phyloP scores from a whole-genome alignment of 257 asterid species.

The Lantana camara region DNA sequence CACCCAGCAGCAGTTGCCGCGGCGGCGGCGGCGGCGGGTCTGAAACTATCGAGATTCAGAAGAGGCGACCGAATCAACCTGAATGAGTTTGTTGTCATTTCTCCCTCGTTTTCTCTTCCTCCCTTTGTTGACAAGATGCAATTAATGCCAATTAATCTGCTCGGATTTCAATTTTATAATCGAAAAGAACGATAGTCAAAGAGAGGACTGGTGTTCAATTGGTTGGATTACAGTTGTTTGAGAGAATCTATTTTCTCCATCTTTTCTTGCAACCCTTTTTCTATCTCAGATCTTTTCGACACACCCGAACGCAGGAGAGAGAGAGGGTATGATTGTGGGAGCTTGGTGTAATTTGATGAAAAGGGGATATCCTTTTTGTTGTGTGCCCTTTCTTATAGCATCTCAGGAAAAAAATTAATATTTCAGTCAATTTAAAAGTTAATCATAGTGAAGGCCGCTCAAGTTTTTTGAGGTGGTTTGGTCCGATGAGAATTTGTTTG shows the following conservation, averaged over 20 bases:
- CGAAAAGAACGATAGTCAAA: not conserved
- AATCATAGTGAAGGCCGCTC: no score
- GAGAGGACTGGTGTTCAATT: not conserved
- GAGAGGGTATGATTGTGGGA: conserved; percentile 8
- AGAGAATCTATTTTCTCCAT: conserved; percentile 2
- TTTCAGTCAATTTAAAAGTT: no score
- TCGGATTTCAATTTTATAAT: not conserved
- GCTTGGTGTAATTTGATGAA: not conserved
- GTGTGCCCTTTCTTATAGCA: no score
- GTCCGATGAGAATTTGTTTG: no score
- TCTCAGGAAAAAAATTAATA: no score
- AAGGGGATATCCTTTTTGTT: not conserved
- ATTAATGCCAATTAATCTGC: not conserved
- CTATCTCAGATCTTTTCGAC: not conserved
- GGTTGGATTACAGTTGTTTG: not conserved
- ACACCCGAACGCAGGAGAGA: not conserved
- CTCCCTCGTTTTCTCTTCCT: not conserved
- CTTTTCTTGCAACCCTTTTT: not conserved
- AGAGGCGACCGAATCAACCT: conserved; percentile 25
- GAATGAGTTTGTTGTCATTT: conserved; percentile 39
- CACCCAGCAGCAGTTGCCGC: not conserved
- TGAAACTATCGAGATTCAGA: conserved; percentile 28
- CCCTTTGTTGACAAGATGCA: not conserved
- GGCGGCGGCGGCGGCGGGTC: not conserved
- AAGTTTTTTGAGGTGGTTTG: no score